Base-by-base conservation (phyloP, 768 basidiomycete genomes). In the Auriculariales sp. region DNA sequence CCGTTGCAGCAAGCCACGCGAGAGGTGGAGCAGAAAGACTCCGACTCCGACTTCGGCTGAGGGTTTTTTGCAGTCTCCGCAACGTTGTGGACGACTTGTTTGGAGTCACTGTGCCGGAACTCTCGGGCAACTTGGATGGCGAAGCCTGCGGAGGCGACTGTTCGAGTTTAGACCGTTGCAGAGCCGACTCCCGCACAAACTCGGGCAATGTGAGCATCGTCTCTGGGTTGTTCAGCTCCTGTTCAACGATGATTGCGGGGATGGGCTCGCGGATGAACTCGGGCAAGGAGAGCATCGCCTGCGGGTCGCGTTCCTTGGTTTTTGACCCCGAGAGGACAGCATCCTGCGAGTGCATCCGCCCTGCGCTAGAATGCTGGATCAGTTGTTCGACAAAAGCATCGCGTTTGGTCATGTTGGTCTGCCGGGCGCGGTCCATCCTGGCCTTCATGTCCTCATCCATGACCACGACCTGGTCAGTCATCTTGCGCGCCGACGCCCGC, bases 271-370 rank as follows among this genome's bases (percentile, higher is more conserved):
- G 70, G 50, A 82, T 79, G 56, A 81, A 82, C 62, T 80, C 78
- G 2, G 77, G 77, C 12, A 81, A 64, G 4, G 71, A 73, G 28
- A 81, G 66, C 55, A 83, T 56, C 3, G 77, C 73, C 31, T 71
- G 63, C 17, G 75, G 77, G 54, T 77, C 72, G n/a, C n/a, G n/a
- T n/a, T n/a, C n/a, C 55, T 67, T 75, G 15, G 48, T 28, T 31
- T 35, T 28, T 19, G 44, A 25, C 14, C 62, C 57, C 30, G 68
- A 69, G 35, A 78, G 71, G 2, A 74, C 62, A 5, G 88, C 85
- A 56, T 94, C 91, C 62, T 95, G 91, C 12, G 74, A 71, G 49
- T 81, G 79, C 31, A 93, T 65, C 49, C 91, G 74, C 19, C 91
- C 80, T 1, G 79, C 74, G 42, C 72, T 70, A 0, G 88, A 84